phyloP scores from a whole-genome alignment of 2,329 filamentous ascomycete species.

The Verticillium longisporum region DNA sequence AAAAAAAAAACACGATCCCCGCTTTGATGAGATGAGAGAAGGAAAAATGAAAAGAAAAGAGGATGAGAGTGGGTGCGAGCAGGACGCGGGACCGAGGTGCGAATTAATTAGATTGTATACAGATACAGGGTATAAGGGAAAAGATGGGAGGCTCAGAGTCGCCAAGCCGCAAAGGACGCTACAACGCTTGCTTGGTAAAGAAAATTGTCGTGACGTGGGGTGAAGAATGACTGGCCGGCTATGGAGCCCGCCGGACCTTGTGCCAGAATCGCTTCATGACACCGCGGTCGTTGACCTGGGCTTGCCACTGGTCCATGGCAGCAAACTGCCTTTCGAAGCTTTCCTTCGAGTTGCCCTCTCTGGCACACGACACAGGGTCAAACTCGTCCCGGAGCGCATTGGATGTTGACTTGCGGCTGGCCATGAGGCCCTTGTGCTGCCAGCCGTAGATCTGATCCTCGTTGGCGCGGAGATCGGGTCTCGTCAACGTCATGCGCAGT shows the following conservation, averaged over 20 bases:
- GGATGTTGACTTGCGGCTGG: conserved; percentile 14
- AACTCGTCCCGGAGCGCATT: conserved; percentile 23
- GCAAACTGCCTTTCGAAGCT: conserved; percentile 47
- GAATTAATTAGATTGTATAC: background rate
- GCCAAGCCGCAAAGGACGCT: background rate
- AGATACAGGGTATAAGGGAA: background rate
- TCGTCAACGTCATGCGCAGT: conserved; percentile 87
- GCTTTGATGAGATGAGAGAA: background rate
- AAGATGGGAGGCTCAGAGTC: background rate
- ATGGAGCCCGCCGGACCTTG: conserved; percentile 40
- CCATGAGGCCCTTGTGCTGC: conserved; percentile 34
- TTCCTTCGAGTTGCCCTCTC: conserved; percentile 36
- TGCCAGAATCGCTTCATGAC: conserved; percentile 61
- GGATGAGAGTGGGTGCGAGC: background rate
- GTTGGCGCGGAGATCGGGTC: conserved; percentile 74
- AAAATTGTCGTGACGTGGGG: background rate
- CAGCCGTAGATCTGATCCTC: conserved; percentile 68
- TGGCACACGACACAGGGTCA: conserved; percentile 20
- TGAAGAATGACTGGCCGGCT: background rate
- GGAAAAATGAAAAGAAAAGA: background rate
- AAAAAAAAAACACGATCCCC: background rate
- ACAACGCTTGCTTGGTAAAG: background rate
- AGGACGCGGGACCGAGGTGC: background rate
- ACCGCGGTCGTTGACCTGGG: conserved; percentile 39
- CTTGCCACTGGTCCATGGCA: conserved; percentile 45